Evolutionary conservation across 2,329 filamentous ascomycete genomes (phyloP).

Genomic region (Aureobasidium sp.): DNA sequence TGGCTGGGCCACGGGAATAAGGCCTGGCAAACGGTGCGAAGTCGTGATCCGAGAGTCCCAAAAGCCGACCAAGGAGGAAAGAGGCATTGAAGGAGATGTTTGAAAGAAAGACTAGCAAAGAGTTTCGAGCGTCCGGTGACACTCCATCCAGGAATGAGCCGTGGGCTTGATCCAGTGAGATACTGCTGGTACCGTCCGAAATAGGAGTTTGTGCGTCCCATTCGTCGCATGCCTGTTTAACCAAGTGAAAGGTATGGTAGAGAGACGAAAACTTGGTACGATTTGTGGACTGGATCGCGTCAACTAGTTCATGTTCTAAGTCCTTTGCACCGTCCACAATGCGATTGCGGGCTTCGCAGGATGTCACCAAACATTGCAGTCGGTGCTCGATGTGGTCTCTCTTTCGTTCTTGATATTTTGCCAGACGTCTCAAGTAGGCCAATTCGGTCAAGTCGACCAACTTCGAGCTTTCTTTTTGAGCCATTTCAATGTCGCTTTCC

Average conservation of each 20-base stretch:
- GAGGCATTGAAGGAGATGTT: conserved; percentile 79
- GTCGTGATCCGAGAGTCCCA: conserved; percentile 67
- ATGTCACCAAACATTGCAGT: conserved; percentile 67
- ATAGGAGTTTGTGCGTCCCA: conserved; percentile 25
- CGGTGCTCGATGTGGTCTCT: conserved; percentile 65
- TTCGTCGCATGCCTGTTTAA: conserved; percentile 39
- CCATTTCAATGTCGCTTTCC: conserved; percentile 17
- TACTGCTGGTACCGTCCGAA: not conserved
- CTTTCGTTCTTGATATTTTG: conserved; percentile 76
- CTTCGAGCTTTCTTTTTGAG: not conserved
- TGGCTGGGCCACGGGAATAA: not conserved
- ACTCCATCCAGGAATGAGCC: conserved; percentile 57
- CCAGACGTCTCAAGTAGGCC: conserved; percentile 68
- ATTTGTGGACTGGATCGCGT: conserved; percentile 71
- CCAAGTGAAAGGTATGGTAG: conserved; percentile 72
- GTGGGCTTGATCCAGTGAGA: conserved; percentile 30
- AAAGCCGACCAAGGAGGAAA: conserved; percentile 77
- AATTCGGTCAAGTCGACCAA: conserved; percentile 55
- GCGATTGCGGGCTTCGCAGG: conserved; percentile 66
- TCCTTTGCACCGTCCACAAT: conserved; percentile 68
- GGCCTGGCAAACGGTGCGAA: conserved; percentile 42
- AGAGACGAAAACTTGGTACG: conserved; percentile 68
- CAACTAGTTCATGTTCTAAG: conserved; percentile 67
- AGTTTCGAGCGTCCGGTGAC: conserved; percentile 65
- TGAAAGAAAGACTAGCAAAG: conserved; percentile 71